Evolutionary conservation across 2,329 filamentous ascomycete genomes (phyloP).

Genomic region (Penicillium sp.): DNA sequence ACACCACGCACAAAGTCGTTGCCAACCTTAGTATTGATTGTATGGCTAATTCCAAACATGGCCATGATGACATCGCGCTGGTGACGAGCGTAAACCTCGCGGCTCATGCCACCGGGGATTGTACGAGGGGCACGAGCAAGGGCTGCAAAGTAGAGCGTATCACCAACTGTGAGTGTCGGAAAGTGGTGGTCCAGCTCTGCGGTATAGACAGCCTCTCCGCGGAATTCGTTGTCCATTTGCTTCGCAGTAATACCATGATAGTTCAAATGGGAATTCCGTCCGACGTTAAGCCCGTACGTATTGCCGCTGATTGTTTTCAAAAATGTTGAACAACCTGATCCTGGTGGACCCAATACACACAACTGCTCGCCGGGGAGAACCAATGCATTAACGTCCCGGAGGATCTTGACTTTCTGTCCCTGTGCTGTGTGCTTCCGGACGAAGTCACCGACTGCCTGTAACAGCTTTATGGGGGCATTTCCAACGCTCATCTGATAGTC

Average conservation of each 20-base stretch:
- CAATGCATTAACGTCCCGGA: neutral
- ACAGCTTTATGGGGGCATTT: neutral
- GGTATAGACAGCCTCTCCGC: neutral
- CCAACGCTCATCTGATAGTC: neutral
- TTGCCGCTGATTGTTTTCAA: neutral
- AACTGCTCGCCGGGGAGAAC: neutral
- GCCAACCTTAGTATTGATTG: no score
- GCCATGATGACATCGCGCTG: neutral
- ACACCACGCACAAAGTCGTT: no score
- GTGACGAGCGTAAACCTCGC: neutral
- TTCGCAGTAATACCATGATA: neutral
- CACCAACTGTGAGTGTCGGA: neutral
- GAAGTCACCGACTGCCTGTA: neutral
- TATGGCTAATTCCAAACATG: neutral
- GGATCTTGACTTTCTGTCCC: neutral
- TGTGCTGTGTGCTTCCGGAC: neutral
- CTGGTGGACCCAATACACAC: neutral
- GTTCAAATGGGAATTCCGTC: neutral
- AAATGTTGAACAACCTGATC: neutral
- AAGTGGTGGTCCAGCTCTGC: neutral
- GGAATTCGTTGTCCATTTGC: neutral
- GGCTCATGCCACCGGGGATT: neutral
- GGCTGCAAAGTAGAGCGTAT: neutral
- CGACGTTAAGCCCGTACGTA: neutral
- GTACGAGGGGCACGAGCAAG: neutral